A percentile compares a stretch with the other conserved stretches of the same genome.
Conservation (phyloP, 2,329 filamentous ascomycete genomes). For the Pseudopithomyces chartarum region DNA sequence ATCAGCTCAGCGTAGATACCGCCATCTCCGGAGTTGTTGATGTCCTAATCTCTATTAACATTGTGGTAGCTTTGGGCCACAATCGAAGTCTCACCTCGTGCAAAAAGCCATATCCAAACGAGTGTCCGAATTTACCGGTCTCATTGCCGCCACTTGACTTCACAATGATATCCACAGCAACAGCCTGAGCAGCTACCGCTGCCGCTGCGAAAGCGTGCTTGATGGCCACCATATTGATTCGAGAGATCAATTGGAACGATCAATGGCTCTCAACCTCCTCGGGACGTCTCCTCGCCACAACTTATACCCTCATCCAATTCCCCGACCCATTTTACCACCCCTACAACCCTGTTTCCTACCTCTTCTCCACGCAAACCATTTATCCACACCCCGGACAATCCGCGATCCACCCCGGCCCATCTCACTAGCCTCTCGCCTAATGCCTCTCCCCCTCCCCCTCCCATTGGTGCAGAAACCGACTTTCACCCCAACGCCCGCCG, state of each 20-base stretch:
- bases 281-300: no score
- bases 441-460: neutral
- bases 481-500: neutral
- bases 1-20: conserved; percentile 75
- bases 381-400: neutral
- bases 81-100: conserved; percentile 27
- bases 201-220: conserved; percentile 16
- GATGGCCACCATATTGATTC: neutral
- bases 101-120: conserved; percentile 37
- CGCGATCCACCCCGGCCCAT: neutral
- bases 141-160: conserved; percentile 33
- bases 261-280: neutral
- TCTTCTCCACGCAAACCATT: neutral
- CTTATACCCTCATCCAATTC: no score
- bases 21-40: conserved; percentile 72
- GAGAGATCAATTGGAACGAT: conserved; percentile 2
- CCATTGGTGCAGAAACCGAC: neutral
- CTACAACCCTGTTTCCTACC: neutral
- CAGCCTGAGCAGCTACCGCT: conserved; percentile 24
- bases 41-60: conserved; percentile 35
- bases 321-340: neutral
- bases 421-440: neutral
- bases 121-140: conserved; percentile 35
- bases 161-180: conserved; percentile 32
- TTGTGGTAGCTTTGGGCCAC: neutral